Evolutionary conservation across 2,329 filamentous ascomycete genomes (phyloP).

Genomic region (Emericellopsis atlantica): DNA sequence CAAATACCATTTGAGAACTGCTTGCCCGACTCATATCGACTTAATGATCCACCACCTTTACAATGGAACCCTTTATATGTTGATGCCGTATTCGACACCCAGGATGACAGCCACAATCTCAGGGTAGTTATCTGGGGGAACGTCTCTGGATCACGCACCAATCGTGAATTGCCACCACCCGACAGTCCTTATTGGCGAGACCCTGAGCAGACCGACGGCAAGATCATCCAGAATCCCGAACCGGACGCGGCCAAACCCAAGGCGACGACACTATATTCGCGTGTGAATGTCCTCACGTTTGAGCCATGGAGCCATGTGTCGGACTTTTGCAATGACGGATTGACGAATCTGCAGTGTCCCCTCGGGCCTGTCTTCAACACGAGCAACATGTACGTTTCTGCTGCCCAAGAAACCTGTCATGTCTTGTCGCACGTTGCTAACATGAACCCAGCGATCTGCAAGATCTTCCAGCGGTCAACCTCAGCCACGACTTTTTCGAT

Average conservation of each 20-base stretch:
- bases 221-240: slow-evolving; percentile 57
- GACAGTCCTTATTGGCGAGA: slow-evolving; percentile 51
- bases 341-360: slow-evolving; percentile 56
- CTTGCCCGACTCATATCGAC: slow-evolving; percentile 48
- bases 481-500: slow-evolving; percentile 65
- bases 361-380: slow-evolving; percentile 57
- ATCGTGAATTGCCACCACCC: slow-evolving; percentile 44
- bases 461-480: slow-evolving; percentile 57
- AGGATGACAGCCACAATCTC: slow-evolving; percentile 48
- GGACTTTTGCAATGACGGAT: slow-evolving; percentile 54
- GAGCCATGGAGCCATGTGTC: slow-evolving; percentile 44
- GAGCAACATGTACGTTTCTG: slow-evolving; percentile 21
- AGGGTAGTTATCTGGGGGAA: slow-evolving; percentile 81
- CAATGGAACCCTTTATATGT: slow-evolving; percentile 72
- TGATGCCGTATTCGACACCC: slow-evolving; percentile 59
- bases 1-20: slow-evolving; percentile 78
- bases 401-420: no score
- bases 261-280: slow-evolving; percentile 61
- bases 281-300: slow-evolving; percentile 67
- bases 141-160: slow-evolving; percentile 59
- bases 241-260: slow-evolving; percentile 31
- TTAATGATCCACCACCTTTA: slow-evolving; percentile 43
- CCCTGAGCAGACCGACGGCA: slow-evolving; percentile 49
- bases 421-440: slow-evolving; percentile 3
- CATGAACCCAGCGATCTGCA: slow-evolving; percentile 19